These are phyloP conservation scores for Fusarium coffeatum DNA, from an alignment of 2,329 filamentous ascomycete species.

Conservation along the genomic window DNA sequence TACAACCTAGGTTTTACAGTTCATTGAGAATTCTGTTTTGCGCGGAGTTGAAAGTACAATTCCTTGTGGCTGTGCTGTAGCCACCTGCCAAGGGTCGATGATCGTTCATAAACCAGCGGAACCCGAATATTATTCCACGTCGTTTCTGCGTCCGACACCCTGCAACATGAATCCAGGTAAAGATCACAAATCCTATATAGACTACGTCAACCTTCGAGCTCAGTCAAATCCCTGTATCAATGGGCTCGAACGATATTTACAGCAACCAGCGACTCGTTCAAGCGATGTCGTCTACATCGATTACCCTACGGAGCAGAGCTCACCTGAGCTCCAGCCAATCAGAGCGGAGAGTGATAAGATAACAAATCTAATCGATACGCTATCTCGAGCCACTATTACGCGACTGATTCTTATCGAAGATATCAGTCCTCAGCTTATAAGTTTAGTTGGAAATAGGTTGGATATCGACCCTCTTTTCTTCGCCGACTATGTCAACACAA, in stretches of 20 bases:
- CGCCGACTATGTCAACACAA: background rate
- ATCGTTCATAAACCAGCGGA: fast-evolving
- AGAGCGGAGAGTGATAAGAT: fast-evolving
- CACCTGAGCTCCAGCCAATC: background rate
- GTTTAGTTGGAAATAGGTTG: fast-evolving
- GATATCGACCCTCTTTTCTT: slow-evolving; percentile 1
- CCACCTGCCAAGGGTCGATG: fast-evolving
- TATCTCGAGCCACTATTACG: background rate
- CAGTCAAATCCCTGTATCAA: fast-evolving
- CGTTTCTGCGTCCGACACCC: fast-evolving
- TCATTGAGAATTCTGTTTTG: background rate
- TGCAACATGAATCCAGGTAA: fast-evolving
- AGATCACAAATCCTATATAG: fast-evolving
- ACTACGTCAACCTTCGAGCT: background rate
- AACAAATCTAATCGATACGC: background rate
- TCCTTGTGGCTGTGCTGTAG: background rate
- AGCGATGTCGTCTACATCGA: background rate
- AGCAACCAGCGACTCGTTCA: background rate
- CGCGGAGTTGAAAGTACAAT: background rate
- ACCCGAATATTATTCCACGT: fast-evolving
- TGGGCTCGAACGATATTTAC: background rate
- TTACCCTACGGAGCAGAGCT: background rate
- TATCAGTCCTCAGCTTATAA: background rate
- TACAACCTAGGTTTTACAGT: fast-evolving
- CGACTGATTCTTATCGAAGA: background rate